Base-by-base conservation (phyloP, 2,329 filamentous ascomycete genomes). In the Cytospora schulzeri region DNA sequence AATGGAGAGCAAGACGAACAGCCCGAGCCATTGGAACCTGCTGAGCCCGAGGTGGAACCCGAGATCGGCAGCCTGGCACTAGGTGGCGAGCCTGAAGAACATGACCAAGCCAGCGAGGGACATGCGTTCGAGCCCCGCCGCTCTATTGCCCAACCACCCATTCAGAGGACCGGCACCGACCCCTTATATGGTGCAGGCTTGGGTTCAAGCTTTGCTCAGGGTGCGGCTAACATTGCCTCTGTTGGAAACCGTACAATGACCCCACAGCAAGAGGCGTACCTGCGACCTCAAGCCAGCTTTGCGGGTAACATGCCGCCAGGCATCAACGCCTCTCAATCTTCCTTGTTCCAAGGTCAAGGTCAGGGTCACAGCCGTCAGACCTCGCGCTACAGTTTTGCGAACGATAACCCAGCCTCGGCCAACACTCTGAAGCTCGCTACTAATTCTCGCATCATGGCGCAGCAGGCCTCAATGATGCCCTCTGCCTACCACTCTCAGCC, bases 41-140 rank as follows among this genome's bases (percentile, higher is more conserved):
- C 74, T 1, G 83, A 84, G 28, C 74, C 78, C 4, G 93, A 97
- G 68, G 92, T 91, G 64, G 89, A 90, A 63, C 87, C 88, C 1
- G 93, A 95, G 76, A 91, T 91, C 54, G 87, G 87, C 17, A 98
- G 94, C 74, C 82, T 95, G 64, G 93, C 96, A 65, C 83, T 98
- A 22, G 94, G 94, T 64, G 94, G 94, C 52, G 94, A 98, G 74
- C 94, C 94, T 0, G 94, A 98, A 74, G 92, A 96, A 69, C 83
- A 85, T 67, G 89, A 92, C 26, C 77, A 78, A 53, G 73, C 76
- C 22, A 80, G 81, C 22, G 84, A 86, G 57, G 77, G 77, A 48
- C 79, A 83, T 70, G 73, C 75, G 55, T 84, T 84, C 50, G 82
- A 84, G 52, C 84, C 86, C 65, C 84, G 88, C 66, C 85, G 88